A percentile compares a stretch with the other conserved stretches of the same genome.
phyloP scores from a whole-genome alignment of 306 rosid genomes.

The Dalbergia cultrata region DNA sequence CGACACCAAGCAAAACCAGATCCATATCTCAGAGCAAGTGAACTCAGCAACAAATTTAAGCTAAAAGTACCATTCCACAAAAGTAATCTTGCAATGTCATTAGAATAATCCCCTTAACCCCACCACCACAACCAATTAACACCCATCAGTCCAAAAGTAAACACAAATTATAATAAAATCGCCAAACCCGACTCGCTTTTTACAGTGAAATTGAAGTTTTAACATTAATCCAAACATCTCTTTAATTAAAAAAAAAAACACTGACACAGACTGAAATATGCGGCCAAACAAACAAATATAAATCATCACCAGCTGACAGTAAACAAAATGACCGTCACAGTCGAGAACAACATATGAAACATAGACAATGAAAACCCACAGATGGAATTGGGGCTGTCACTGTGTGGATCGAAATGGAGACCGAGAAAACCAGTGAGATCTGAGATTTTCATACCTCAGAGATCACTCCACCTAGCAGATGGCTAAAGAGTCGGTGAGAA shows the following conservation, averaged over 20 bases:
- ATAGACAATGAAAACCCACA: conserved; percentile 10
- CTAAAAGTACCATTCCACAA: conserved; percentile 28
- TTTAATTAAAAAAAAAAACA: background rate
- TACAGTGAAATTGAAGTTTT: background rate
- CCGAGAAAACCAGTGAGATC: conserved; percentile 33
- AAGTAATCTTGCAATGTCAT: background rate
- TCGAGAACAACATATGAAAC: conserved; percentile 8
- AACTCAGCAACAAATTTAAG: conserved; percentile 36
- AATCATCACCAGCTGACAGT: background rate
- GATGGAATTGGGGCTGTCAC: background rate
- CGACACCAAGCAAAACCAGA: conserved; percentile 11
- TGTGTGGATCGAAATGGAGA: conserved; percentile 42
- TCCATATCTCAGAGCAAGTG: conserved; percentile 26
- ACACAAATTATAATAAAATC: background rate
- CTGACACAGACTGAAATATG: background rate
- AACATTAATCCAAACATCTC: background rate
- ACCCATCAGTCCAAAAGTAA: conserved; percentile 20
- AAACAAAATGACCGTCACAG: background rate
- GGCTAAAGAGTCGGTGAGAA: conserved; percentile 43
- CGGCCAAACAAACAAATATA: background rate
- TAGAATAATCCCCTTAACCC: background rate
- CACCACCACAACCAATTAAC: conserved; percentile 13
- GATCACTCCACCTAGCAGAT: conserved; percentile 22
- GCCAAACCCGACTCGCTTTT: conserved; percentile 9
- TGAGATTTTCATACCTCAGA: conserved; percentile 39